A percentile compares a stretch with the other conserved stretches of the same genome.
Evolutionary conservation across 1,284 basidiomycete species (phyloP).

Genomic region (Cerioporus squamosus): DNA sequence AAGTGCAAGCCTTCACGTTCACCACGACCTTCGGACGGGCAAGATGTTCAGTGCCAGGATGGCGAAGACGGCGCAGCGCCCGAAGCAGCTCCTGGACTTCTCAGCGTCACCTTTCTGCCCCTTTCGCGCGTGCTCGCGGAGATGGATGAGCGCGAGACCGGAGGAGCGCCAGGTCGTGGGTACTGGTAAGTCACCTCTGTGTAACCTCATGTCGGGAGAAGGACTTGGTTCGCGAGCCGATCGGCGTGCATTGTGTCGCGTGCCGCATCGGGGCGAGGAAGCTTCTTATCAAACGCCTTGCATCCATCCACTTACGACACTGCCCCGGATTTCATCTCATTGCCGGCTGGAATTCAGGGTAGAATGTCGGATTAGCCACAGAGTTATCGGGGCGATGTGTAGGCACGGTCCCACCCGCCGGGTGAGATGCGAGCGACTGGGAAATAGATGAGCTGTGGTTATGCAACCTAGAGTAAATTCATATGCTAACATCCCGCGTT

Average conservation of each 20-base stretch:
- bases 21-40: no score
- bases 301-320: background rate
- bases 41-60: no score
- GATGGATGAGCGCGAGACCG: constrained; percentile 35
- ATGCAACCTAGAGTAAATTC: background rate
- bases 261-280: background rate
- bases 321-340: background rate
- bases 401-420: no score
- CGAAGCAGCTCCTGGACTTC: no score
- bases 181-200: constrained; percentile 19
- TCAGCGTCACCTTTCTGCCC: background rate
- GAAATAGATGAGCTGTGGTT: no score
- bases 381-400: no score
- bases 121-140: constrained; percentile 16
- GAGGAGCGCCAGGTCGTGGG: constrained; percentile 12
- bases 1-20: no score
- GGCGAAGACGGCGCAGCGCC: no score
- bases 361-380: no score
- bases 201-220: background rate
- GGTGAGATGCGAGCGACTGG: no score
- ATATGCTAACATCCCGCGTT: background rate
- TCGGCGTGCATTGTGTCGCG: background rate
- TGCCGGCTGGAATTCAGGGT: no score
- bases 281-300: background rate
- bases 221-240: background rate